Evolutionary conservation across 1,139 yeast genomes (phyloP), one percentile per base, ranked within the genome.

Genomic region (Sugiyamaella sp.): DNA sequence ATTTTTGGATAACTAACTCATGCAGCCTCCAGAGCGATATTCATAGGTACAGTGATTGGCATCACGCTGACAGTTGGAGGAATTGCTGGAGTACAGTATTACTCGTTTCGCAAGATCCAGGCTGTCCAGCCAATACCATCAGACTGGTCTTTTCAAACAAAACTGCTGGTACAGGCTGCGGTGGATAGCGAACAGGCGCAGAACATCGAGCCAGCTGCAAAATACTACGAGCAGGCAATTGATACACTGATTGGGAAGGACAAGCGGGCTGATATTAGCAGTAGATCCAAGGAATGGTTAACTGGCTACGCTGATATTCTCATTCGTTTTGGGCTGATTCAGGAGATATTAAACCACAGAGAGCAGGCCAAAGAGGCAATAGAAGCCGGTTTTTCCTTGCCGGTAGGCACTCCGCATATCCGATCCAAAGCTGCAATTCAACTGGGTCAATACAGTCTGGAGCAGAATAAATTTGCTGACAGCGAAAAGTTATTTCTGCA

Each of bases 401-500:
- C 69, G 47, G 61, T 60, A 58, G 66, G 77, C 56, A 52, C 61
- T 53, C 41, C 50, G 4, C 46, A 60, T 44, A 53, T 64, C 54
- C 60, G 70, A 56, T 61, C 69, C 57, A 51, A 62, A 57, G 66
- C 69, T 32, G 57, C 64, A 4, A 56, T 64, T 50, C 65, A 64
- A 62, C 61, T 66, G 48, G 58, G 66, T 57, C 47, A 63, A 61
- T 46, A 63, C 54, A 54, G 54, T 57, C 25, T 58, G 51, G 66
- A 61, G 5, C 45, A 51, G 9, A 50, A 54, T 17, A 61, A 62
- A 41, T 49, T 60, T 2, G 57, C 62, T 1, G 70, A 67, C 16
- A 75, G 76, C 38, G 73, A 75, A 27, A 46, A 56, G 2, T 75
- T 76, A 51, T 67, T 79, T 46, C 62, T 72, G 42, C 70, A 81